Evolutionary conservation across 108 stramenopile species (phyloP).

Genomic region (Cyclotella atomus): DNA sequence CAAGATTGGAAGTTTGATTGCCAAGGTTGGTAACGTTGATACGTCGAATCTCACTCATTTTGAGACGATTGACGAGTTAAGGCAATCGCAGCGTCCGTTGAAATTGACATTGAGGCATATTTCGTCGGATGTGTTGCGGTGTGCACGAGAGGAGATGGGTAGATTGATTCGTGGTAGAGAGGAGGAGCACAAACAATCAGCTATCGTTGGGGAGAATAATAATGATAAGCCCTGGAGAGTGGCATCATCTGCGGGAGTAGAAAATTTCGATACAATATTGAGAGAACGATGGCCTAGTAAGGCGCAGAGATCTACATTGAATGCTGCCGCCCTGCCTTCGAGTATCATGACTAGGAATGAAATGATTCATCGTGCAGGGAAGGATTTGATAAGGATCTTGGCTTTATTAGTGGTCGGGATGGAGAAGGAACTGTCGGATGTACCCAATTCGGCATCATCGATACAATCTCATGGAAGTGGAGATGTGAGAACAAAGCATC

Average conservation of each 20-base stretch:
- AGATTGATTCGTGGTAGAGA: constrained; percentile 74
- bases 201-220: background rate
- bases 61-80: constrained; percentile 90
- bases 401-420: constrained; percentile 77
- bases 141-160: constrained; percentile 88
- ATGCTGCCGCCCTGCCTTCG: background rate
- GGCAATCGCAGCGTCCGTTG: constrained; percentile 83
- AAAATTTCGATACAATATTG: constrained; percentile 44
- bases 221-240: constrained; percentile 40
- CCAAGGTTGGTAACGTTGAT: constrained; percentile 82
- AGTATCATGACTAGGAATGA: constrained; percentile 47
- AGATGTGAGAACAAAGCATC: constrained; percentile 49
- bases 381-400: constrained; percentile 78
- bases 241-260: background rate
- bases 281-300: constrained; percentile 37
- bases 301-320: background rate
- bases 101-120: constrained; percentile 75
- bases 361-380: constrained; percentile 65
- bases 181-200: constrained; percentile 8
- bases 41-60: constrained; percentile 88
- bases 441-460: background rate
- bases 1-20: constrained; percentile 81
- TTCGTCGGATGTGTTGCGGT: constrained; percentile 63
- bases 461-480: too few species aligned
- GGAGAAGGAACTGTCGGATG: constrained; percentile 57